These are phyloP conservation scores for Diaporthe australafricana DNA, from an alignment of 2,329 filamentous ascomycete species.

Conservation along the genomic window DNA sequence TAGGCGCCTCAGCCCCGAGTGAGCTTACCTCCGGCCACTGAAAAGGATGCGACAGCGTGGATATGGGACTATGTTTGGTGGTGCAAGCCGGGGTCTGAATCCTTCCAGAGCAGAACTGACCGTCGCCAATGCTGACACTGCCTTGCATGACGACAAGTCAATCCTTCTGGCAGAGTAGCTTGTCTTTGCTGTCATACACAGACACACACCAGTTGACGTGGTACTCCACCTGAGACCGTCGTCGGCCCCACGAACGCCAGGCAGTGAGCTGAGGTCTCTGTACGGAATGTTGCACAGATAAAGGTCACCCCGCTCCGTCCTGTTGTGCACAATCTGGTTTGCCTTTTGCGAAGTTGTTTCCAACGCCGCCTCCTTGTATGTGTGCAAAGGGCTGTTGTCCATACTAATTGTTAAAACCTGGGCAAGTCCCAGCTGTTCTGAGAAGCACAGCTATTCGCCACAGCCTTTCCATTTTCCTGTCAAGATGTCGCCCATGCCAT, in stretches of 20 bases:
- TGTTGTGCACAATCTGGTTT: not conserved
- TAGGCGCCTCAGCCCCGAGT: not conserved
- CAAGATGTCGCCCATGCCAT: not conserved
- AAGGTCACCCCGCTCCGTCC: too few species aligned
- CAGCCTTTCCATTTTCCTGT: too few species aligned
- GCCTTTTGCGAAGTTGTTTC: not conserved
- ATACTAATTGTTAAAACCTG: not conserved
- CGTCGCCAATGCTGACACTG: not conserved
- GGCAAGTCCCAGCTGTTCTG: not conserved
- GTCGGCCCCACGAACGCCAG: not conserved
- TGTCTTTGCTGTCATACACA: conserved; percentile 8
- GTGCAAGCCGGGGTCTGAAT: not conserved
- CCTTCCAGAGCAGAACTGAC: not conserved
- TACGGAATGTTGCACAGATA: not conserved
- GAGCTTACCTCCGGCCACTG: not conserved
- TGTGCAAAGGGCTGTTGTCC: too few species aligned
- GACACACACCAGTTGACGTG: too few species aligned
- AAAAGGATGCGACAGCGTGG: conserved; percentile 1
- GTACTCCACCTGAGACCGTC: conserved; percentile 10
- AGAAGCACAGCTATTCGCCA: not conserved
- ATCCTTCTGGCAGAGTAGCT: not conserved
- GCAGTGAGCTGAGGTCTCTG: conserved; percentile 4
- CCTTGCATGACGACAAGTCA: conserved; percentile 1
- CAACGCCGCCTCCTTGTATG: not conserved
- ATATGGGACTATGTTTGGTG: not conserved